Base-by-base conservation (phyloP, 495 filamentous ascomycete genomes). In the Penicillium steckii region DNA sequence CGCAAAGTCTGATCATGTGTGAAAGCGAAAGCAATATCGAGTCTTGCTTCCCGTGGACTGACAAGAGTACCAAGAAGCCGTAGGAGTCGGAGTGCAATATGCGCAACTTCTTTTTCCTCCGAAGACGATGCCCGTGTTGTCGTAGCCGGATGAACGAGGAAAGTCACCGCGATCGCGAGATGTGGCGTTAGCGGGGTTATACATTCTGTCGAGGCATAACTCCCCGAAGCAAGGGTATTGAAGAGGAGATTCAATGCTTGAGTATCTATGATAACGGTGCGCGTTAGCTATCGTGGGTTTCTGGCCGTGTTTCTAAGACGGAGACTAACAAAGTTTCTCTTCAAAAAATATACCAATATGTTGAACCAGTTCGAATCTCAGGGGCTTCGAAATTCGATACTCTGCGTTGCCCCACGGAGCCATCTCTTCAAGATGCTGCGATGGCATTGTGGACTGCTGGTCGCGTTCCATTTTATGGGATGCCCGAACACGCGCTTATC, bases 261-360 rank as follows among this genome's bases (percentile, higher is more conserved):
- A 1, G 70, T 72, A 62, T 90, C 89, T 93, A 53, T 9, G 38
- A 25, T 24, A 27, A 35, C 25, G 41, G 24, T 52, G 8, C 17
- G 29, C 46, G 43, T 57, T 45, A 67, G 53, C 44, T 12, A 19
- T 46, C 37, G 17, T 6, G 30, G 24, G 37, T 30, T 18, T 8
- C 24, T 5, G 22, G 21, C 12, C 19, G 4, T 22, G n/a, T 19
- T 17, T 44, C 25, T n/a, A n/a, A 24, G 15, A 29, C 17, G 9
- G 10, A 19, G 24, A 65, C 76, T 26, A 68, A 90, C 87, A 87
- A 17, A 90, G 80, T 30, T 82, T 76, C 63, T 93, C 89, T 61
- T 91, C 88, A 3, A 93, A 73, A 65, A 87, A 89, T 24, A 91
- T 85, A 43, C 80, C 80, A 41, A 79, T 82, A 57, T 89, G 83